These are phyloP conservation scores for Cryphonectria japonica DNA, from an alignment of 2,329 filamentous ascomycete genomes.

Conservation along the genomic window DNA sequence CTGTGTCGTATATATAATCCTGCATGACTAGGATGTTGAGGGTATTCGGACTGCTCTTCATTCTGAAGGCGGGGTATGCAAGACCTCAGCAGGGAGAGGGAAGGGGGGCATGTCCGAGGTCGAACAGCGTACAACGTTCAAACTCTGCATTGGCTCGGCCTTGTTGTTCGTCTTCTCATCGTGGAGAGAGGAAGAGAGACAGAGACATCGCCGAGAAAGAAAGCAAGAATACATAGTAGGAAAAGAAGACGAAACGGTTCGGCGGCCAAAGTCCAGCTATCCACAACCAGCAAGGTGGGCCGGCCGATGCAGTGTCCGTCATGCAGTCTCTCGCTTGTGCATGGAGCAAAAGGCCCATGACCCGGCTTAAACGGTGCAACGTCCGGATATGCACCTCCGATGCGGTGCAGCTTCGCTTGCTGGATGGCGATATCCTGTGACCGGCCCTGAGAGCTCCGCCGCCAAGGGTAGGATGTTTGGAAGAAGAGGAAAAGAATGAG, in stretches of 20 bases:
- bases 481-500: background rate
- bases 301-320: background rate
- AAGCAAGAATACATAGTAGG: background rate
- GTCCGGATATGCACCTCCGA: conserved; percentile 1
- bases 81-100: background rate
- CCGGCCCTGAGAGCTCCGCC: background rate
- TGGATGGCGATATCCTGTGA: background rate
- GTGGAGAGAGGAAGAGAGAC: background rate
- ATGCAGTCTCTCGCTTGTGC: conserved; percentile 3
- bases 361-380: background rate
- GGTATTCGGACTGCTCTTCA: background rate
- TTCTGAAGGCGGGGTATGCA: background rate
- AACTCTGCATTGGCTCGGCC: background rate
- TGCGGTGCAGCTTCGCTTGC: conserved; percentile 5
- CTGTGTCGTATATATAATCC: background rate
- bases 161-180: background rate
- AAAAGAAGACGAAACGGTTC: background rate
- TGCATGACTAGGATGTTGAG: background rate
- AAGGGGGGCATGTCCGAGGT: background rate
- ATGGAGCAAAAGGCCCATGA: background rate
- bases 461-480: background rate
- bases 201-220: background rate
- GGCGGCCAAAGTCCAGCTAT: background rate
- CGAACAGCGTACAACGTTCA: background rate
- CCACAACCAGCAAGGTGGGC: background rate